Evolutionary conservation across 768 basidiomycete species (phyloP).

Genomic region (Suillus occidentalis): DNA sequence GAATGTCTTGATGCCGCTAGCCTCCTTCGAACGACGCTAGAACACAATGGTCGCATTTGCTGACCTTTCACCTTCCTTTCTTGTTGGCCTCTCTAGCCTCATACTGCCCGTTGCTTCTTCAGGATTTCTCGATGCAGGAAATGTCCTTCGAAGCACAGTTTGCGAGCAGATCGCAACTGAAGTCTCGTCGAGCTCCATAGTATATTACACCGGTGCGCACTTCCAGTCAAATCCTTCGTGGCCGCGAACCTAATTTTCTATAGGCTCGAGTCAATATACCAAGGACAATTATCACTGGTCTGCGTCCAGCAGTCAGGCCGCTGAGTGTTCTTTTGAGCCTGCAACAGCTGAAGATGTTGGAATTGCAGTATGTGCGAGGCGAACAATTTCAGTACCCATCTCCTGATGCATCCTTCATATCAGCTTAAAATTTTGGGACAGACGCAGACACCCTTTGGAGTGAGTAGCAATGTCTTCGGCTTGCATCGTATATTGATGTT

Average conservation of each 20-base stretch:
- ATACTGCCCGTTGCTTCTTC: not conserved
- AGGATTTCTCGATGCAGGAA: not conserved
- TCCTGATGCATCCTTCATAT: not conserved
- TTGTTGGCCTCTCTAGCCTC: not conserved
- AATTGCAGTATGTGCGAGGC: constrained; percentile 39
- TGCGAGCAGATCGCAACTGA: constrained; percentile 39
- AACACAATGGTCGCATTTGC: not conserved
- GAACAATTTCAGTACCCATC: not conserved
- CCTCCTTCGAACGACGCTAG: not conserved
- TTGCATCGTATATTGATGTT: not conserved
- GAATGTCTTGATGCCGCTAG: too few species aligned
- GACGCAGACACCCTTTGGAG: constrained; percentile 50
- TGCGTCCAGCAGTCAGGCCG: constrained; percentile 39
- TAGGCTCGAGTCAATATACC: constrained; percentile 28
- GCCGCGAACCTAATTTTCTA: not conserved
- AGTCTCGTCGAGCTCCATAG: constrained; percentile 44
- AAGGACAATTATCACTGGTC: constrained; percentile 51
- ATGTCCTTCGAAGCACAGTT: not conserved
- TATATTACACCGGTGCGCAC: constrained; percentile 44
- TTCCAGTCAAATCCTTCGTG: not conserved
- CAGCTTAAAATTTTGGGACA: constrained; percentile 46
- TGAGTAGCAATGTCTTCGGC: constrained; percentile 18
- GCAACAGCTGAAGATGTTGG: constrained; percentile 49
- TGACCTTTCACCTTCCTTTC: not conserved
- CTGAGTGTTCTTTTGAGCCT: constrained; percentile 52